These are phyloP conservation scores for Ogataea allantospora DNA, from an alignment of 805 yeast genomes.

Conservation along the genomic window DNA sequence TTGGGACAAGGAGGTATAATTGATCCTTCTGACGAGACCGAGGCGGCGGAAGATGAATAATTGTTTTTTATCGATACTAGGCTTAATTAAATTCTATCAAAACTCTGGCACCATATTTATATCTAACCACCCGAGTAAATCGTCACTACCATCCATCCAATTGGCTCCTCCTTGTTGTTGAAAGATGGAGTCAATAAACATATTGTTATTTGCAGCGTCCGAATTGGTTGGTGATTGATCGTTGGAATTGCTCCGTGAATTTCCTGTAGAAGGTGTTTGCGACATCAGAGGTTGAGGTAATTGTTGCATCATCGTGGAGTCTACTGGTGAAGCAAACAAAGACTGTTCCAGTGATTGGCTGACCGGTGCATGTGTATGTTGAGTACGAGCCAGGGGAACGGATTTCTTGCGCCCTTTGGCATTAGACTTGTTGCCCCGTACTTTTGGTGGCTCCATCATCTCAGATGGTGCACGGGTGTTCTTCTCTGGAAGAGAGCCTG, in stretches of 20 bases:
- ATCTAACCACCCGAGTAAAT: conserved; percentile 92
- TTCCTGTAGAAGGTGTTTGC: conserved; percentile 20
- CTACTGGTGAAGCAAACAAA: conserved; percentile 9
- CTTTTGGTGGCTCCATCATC: conserved; percentile 6
- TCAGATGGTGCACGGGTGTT: conserved; percentile 1
- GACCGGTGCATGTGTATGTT: conserved; percentile 15
- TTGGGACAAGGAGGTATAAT: conserved; percentile 96
- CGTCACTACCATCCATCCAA: conserved; percentile 84
- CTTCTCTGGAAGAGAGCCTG: conserved; percentile 54
- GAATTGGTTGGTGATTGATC: conserved; percentile 26
- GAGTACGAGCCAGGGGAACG: conserved; percentile 26
- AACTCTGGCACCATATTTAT: conserved; percentile 69
- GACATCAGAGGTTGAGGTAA: conserved; percentile 8
- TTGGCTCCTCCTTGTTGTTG: conserved; percentile 83
- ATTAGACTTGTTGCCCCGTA: conserved; percentile 6
- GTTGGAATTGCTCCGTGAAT: conserved; percentile 17
- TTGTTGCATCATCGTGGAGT: conserved; percentile 5
- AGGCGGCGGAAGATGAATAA: conserved; percentile 44
- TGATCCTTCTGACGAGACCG: conserved; percentile 64
- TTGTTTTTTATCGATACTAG: conserved; percentile 2
- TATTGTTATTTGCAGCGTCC: conserved; percentile 27
- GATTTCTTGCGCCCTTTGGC: conserved; percentile 13
- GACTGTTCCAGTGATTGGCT: conserved; percentile 10
- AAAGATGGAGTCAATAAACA: conserved; percentile 53
- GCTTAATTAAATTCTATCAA: conserved; percentile 24